Conservation (phyloP, 164 flowering plant species). For the Saururus chinensis region DNA sequence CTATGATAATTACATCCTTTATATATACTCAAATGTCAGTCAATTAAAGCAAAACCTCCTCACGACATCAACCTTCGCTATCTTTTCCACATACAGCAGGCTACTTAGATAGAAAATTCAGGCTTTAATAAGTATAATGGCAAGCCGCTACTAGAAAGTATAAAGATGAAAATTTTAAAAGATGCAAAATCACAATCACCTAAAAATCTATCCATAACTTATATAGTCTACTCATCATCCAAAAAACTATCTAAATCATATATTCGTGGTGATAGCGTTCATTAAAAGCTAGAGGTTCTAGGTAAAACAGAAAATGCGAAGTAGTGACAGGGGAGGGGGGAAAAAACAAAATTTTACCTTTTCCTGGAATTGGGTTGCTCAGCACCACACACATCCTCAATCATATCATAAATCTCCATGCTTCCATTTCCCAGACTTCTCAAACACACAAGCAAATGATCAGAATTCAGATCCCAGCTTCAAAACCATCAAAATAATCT, state of each 20-base stretch:
- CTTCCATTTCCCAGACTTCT: background rate
- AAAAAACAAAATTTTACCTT: background rate
- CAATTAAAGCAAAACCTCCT: background rate
- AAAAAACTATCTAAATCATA: too few species aligned
- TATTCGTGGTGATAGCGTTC: too few species aligned
- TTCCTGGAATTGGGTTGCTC: slow-evolving; percentile 1
- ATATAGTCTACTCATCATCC: too few species aligned
- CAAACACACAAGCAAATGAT: background rate
- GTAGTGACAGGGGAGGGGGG: too few species aligned
- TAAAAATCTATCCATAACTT: too few species aligned
- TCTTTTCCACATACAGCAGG: background rate
- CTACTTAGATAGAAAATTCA: background rate
- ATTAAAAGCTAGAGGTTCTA: too few species aligned
- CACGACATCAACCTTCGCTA: background rate
- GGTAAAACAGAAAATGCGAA: too few species aligned
- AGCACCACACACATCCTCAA: slow-evolving; percentile 1
- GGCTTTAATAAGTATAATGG: background rate
- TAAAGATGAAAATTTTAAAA: too few species aligned
- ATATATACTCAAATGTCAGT: background rate
- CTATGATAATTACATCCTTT: background rate
- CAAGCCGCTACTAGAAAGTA: too few species aligned
- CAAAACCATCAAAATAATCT: background rate
- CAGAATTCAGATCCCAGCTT: background rate
- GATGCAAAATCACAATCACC: too few species aligned
- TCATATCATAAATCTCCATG: slow-evolving; percentile 5